Percentiles rank a stretch among this genome's conserved stretches.
phyloP scores from a whole-genome alignment of 176 grass and related monocot species.

The Canna indica region DNA sequence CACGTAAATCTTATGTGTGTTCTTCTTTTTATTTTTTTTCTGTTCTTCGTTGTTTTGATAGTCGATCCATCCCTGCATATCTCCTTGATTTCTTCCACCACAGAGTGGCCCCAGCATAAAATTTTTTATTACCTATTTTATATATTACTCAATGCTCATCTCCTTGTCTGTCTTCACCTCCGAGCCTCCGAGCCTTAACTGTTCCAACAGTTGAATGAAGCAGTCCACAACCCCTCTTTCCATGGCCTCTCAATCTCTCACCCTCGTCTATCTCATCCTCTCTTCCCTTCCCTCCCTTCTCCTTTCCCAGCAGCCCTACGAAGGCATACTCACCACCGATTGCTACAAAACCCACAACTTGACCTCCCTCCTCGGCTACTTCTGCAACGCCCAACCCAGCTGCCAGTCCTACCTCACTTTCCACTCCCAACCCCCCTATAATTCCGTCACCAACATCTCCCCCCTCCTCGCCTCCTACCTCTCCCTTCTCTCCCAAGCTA shows the following conservation, averaged over 20 bases:
- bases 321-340: conserved; percentile 23
- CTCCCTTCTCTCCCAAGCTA: conserved; percentile 15
- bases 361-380: conserved; percentile 51
- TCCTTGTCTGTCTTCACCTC: too few relatives aligned
- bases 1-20: too few relatives aligned
- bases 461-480: conserved; percentile 39
- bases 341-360: conserved; percentile 28
- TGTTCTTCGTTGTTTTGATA: too few relatives aligned
- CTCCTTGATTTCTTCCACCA: too few relatives aligned
- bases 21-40: too few relatives aligned
- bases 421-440: conserved; percentile 17
- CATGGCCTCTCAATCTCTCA: background rate
- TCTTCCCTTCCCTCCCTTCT: background rate
- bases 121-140: too few relatives aligned
- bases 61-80: too few relatives aligned
- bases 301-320: conserved; percentile 42
- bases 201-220: too few relatives aligned
- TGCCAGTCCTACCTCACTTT: conserved; percentile 70
- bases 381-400: conserved; percentile 24
- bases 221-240: too few relatives aligned
- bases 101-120: too few relatives aligned
- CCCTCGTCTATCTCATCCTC: conserved; percentile 9
- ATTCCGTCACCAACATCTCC: conserved; percentile 22
- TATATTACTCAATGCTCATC: too few relatives aligned
- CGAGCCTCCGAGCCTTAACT: too few relatives aligned